Percentiles rank a stretch among this genome's conserved stretches.
These are phyloP conservation scores for Lentinula raphanica DNA, from an alignment of 768 basidiomycete genomes.

Conservation along the genomic window DNA sequence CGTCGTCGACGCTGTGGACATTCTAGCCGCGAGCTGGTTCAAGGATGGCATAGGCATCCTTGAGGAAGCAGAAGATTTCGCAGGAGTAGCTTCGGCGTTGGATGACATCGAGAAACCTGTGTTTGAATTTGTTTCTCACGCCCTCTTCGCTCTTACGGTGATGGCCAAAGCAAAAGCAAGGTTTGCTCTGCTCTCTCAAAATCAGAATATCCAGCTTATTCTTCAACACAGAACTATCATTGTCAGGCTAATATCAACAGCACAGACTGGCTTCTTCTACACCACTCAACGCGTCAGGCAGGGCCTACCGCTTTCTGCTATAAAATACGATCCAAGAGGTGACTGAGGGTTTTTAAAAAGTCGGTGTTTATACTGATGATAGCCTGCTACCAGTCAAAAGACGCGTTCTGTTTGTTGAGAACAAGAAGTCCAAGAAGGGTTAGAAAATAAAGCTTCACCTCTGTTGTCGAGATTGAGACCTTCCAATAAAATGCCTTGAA, in stretches of 20 bases:
- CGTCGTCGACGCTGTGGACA: conserved; percentile 40
- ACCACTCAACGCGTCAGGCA: conserved; percentile 71
- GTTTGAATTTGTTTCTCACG: neutral
- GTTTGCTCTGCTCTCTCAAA: conserved; percentile 7
- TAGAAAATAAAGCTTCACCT: conserved; percentile 8
- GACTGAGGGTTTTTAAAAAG: too few species aligned
- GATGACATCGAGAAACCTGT: too few species aligned
- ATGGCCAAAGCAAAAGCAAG: conserved; percentile 16
- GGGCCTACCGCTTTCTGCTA: conserved; percentile 78
- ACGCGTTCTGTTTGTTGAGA: conserved; percentile 75
- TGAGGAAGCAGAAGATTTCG: too few species aligned
- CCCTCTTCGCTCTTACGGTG: neutral
- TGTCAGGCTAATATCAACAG: conserved; percentile 84
- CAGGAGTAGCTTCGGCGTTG: too few species aligned
- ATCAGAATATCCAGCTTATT: neutral
- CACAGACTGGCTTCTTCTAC: conserved; percentile 90
- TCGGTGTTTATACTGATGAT: too few species aligned
- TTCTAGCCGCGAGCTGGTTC: conserved; percentile 78
- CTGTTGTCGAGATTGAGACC: too few species aligned
- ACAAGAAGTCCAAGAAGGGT: conserved; percentile 64
- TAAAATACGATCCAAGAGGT: conserved; percentile 90
- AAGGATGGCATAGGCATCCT: conserved; percentile 46
- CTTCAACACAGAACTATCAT: conserved; percentile 60
- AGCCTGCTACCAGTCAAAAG: conserved; percentile 44
- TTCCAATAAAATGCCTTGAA: too few species aligned